phyloP scores from a whole-genome alignment of 768 basidiomycete species.

The Boletus subparvulus region DNA sequence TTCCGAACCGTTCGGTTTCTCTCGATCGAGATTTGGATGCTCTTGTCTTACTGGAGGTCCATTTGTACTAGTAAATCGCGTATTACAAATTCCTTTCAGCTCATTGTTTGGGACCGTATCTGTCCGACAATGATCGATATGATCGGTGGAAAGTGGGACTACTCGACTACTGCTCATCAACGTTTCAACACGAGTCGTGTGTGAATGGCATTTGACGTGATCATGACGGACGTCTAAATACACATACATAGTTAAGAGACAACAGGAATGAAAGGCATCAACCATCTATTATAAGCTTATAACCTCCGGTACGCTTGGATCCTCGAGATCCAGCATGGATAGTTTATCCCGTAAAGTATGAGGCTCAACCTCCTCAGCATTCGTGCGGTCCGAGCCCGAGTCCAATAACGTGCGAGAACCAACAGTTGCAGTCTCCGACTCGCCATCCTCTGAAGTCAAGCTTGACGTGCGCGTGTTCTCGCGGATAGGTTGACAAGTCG shows the following conservation, averaged over 20 bases:
- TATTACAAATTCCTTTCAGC: background rate
- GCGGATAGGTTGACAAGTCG: constrained; percentile 1
- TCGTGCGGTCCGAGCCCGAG: constrained; percentile 29
- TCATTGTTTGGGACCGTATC: background rate
- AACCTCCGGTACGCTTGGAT: constrained; percentile 15
- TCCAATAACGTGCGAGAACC: constrained; percentile 29
- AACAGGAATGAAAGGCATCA: background rate
- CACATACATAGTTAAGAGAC: constrained; percentile 26
- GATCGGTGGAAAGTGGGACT: background rate
- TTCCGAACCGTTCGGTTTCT: too few species aligned
- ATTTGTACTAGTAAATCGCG: too few species aligned
- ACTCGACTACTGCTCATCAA: background rate
- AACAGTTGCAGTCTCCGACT: constrained; percentile 21
- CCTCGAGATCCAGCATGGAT: constrained; percentile 26
- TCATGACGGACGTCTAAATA: constrained; percentile 22
- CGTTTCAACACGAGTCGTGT: background rate
- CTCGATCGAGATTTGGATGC: too few species aligned
- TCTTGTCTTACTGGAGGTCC: background rate
- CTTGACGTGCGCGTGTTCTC: constrained; percentile 1
- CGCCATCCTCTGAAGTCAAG: constrained; percentile 16
- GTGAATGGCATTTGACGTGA: constrained; percentile 2
- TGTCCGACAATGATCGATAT: background rate
- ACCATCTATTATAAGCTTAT: constrained; percentile 6
- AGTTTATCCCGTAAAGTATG: constrained; percentile 29
- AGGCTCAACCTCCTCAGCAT: constrained; percentile 25